Evolutionary conservation across 129 eudicot genomes (phyloP), one percentile per base, ranked within the genome.

Genomic region (Apium graveolens): DNA sequence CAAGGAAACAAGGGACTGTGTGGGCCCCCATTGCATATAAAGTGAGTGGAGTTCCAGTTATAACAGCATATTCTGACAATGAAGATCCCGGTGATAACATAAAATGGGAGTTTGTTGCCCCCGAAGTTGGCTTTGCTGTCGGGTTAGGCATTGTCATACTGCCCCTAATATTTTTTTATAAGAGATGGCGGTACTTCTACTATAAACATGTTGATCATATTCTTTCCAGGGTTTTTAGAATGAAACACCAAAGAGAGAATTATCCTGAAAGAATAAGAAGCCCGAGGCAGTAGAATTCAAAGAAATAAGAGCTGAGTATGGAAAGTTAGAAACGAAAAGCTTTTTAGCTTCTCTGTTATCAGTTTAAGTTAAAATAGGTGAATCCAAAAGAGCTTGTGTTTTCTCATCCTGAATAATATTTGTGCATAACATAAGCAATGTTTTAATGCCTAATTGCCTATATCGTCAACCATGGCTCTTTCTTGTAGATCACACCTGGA

Each of bases 71-170:
- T n/a, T 39, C 69, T 49, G 71, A 80, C 14, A 24, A 70, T 6
- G 39, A 74, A 7, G 78, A 29, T 37, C 35, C 46, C 83, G 17
- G 82, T 80, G 3, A 37, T 4, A 42, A 65, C 70, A 65, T 79
- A 20, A 81, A 89, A 48, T 90, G 92, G 96, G 82, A 87, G 80
- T 84, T 77, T 63, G 86, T 93, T 78, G 72, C 84, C 44, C 83
- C 87, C 0, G 98, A 93, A 17, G 27, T 88, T 38, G 96, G 96
- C 62, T 86, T 82, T 29, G 98, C 93, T 29, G 81, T 88, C 24
- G 96, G 98, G 26, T 81, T 88, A 44, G 96, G 89, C 75, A 37
- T 87, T 70, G 69, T 89, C 49, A 21, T 89, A 26, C 90, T 84
- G 20, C 90, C 90, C 39, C 86, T 90, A 34, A 62, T n/a, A n/a